A percentile compares a stretch with the other conserved stretches of the same genome.
phyloP scores from a whole-genome alignment of 805 yeast species.

The Barnettozyma botsteinii region DNA sequence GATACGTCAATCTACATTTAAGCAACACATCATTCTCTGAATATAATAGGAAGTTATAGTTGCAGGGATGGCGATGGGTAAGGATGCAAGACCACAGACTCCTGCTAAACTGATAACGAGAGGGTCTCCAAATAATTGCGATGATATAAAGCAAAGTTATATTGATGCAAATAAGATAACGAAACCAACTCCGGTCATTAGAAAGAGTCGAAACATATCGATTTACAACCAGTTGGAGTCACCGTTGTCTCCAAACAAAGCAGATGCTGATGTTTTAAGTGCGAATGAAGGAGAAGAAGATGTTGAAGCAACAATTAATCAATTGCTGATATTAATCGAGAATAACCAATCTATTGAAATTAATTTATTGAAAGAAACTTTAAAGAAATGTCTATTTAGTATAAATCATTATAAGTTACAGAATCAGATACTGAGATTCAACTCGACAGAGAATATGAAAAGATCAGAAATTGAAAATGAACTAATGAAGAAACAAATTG shows the following conservation, averaged over 20 bases:
- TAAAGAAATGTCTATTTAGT: constrained; percentile 13
- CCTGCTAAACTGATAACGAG: background rate
- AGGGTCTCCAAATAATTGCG: background rate
- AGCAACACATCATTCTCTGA: background rate
- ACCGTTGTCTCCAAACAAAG: constrained; percentile 8
- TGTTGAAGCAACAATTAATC: constrained; percentile 2
- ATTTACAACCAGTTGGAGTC: constrained; percentile 10
- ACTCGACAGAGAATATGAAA: constrained; percentile 16
- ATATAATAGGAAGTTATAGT: background rate
- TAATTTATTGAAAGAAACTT: background rate
- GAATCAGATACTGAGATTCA: constrained; percentile 16
- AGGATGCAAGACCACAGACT: background rate
- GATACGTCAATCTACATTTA: background rate
- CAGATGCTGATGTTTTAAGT: background rate
- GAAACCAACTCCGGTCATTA: background rate
- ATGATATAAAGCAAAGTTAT: background rate
- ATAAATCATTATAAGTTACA: constrained; percentile 21
- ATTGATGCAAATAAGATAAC: background rate
- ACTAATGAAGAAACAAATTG: constrained; percentile 21
- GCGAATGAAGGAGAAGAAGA: constrained; percentile 1
- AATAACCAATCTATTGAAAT: constrained; percentile 2
- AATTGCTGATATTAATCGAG: constrained; percentile 2
- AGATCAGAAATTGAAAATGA: constrained; percentile 21
- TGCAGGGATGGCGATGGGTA: no score
- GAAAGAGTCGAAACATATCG: background rate